These are phyloP conservation scores for Ascochyta pisi DNA, from an alignment of 2,329 filamentous ascomycete species.

Conservation along the genomic window DNA sequence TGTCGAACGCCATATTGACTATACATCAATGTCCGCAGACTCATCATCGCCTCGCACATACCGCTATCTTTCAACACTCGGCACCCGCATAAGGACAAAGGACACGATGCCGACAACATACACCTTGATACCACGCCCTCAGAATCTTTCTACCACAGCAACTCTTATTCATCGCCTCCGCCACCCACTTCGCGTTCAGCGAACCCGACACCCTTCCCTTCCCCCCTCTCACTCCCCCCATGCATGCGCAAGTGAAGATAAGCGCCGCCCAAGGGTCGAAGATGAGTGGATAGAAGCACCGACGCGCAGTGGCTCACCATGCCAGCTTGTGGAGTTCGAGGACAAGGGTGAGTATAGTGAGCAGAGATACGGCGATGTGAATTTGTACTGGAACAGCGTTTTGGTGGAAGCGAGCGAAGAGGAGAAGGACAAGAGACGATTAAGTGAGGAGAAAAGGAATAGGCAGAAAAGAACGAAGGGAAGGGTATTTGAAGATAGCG, in stretches of 20 bases:
- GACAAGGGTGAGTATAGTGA: constrained; percentile 23
- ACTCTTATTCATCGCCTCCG: constrained; percentile 19
- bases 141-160: constrained; percentile 14
- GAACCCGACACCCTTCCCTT: not conserved
- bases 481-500: not conserved
- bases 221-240: not conserved
- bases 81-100: not conserved
- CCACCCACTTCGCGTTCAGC: constrained; percentile 17
- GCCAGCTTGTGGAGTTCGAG: constrained; percentile 18
- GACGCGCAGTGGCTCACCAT: not conserved
- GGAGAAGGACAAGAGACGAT: not conserved
- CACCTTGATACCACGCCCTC: not conserved
- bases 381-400: constrained; percentile 29
- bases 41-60: not conserved
- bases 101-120: not conserved
- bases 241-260: not conserved
- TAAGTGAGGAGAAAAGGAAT: not conserved
- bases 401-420: constrained; percentile 24
- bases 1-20: constrained; percentile 7
- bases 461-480: not conserved
- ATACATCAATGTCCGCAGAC: not conserved
- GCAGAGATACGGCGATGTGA: constrained; percentile 17
- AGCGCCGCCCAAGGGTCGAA: not conserved
- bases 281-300: constrained; percentile 14
- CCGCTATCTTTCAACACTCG: not conserved